Evolutionary conservation across 2,329 filamentous ascomycete genomes (phyloP), one percentile per base, ranked within the genome.

Genomic region (Alternaria sp.): DNA sequence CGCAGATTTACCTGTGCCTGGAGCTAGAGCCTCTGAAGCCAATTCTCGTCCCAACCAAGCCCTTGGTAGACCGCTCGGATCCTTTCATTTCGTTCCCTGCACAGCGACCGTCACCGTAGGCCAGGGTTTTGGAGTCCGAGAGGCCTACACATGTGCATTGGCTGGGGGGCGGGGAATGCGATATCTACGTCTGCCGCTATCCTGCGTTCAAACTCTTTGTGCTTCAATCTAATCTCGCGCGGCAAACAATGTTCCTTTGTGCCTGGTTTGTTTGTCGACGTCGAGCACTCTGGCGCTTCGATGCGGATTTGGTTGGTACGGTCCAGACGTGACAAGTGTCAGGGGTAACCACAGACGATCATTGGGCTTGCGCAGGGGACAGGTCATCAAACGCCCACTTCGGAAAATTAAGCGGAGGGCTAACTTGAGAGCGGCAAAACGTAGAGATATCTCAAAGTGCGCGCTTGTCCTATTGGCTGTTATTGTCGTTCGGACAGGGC

Each of bases 161-260:
- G 62, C 50, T 60, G 54, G 5, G 59, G 51, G 53, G n/a, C 11
- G 40, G n/a, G 10, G 48, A 32, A 41, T 32, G 34, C 43, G 32
- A 48, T 43, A 67, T 66, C 40, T 67, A 63, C 71, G n/a, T 41
- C 40, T 73, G 74, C 68, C 80, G 85, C 80, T 85, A 85, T 74
- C 79, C 86, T 69, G 14, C 49, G 36, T 38, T 56, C 36, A 34
- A 38, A 36, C 46, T 25, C 46, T 27, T 50, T 25, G 46, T 50
- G 46, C 46, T 50, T 50, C 46, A 50, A 34, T 36, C 27, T 22
- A 25, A 56, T 30, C 30, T 34, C 54, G 38, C 41, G 41, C 55
- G 50, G 51, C 52, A 62, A 59, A 45, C 45, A 61, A 22, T 52
- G 41, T 36, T 16, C 27, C 41, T 41, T 43, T 43, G 54, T 53